Conservation (phyloP, 2,329 filamentous ascomycete genomes). For the Cercospora sp. region DNA sequence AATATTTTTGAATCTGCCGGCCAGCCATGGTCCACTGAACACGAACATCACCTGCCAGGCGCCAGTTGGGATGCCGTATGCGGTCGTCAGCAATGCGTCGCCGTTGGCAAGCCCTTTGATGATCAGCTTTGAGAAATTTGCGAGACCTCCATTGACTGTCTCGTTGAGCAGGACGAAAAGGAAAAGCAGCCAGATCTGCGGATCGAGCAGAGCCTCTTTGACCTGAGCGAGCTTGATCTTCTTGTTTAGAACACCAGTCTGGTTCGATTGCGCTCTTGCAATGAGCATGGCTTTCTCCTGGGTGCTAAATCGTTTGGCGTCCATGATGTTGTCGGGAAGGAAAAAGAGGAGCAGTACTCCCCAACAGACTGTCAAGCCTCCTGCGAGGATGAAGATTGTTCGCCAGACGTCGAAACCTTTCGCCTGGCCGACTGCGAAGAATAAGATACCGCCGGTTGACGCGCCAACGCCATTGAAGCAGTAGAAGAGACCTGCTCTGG, state of each 20-base stretch:
- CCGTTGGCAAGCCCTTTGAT: slow-evolving; percentile 51
- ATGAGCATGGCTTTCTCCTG: slow-evolving; percentile 52
- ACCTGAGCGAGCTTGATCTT: slow-evolving; percentile 56
- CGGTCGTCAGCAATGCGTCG: slow-evolving; percentile 51
- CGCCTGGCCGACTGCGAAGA: slow-evolving; percentile 50
- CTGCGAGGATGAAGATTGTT: slow-evolving; percentile 68
- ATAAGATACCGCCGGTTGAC: slow-evolving; percentile 68
- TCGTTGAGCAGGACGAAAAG: slow-evolving; percentile 53
- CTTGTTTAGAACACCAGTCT: slow-evolving; percentile 49
- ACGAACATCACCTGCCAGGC: slow-evolving; percentile 57
- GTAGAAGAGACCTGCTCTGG: slow-evolving; percentile 49
- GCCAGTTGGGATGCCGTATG: slow-evolving; percentile 57
- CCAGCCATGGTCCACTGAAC: slow-evolving; percentile 54
- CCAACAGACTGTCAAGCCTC: slow-evolving; percentile 61
- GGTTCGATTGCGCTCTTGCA: slow-evolving; percentile 47
- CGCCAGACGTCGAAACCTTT: slow-evolving; percentile 36
- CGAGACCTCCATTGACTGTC: slow-evolving; percentile 54
- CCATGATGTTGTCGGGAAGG: slow-evolving; percentile 70
- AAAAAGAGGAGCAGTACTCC: slow-evolving; percentile 61
- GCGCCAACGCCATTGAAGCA: slow-evolving; percentile 77
- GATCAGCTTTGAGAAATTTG: slow-evolving; percentile 59
- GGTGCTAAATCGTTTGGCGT: slow-evolving; percentile 66
- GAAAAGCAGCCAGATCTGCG: slow-evolving; percentile 52
- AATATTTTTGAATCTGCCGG: slow-evolving; percentile 52
- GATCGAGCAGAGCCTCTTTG: slow-evolving; percentile 61